Evolutionary conservation across 768 basidiomycete species (phyloP).

Genomic region (Boletus sp.): DNA sequence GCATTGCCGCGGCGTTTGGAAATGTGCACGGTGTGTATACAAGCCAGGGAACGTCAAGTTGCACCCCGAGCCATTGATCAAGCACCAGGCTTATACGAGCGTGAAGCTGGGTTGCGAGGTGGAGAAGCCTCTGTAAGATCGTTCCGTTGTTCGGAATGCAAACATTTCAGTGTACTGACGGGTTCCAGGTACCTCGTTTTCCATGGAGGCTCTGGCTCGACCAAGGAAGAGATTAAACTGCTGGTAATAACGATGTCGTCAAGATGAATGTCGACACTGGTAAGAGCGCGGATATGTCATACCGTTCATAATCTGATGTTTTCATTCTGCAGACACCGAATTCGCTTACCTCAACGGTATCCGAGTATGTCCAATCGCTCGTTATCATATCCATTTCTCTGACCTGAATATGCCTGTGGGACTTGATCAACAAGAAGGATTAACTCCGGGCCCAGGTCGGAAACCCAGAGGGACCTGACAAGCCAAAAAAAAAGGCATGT

Average conservation of each 20-base stretch:
- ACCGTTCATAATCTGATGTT: slow-evolving; percentile 2
- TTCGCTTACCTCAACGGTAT: slow-evolving; percentile 89
- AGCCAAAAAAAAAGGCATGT: slow-evolving; percentile 96
- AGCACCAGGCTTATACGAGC: slow-evolving; percentile 81
- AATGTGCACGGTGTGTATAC: slow-evolving; percentile 99
- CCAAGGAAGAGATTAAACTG: slow-evolving; percentile 94
- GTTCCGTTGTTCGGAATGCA: background rate
- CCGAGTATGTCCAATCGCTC: slow-evolving; percentile 44
- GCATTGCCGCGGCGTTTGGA: slow-evolving; percentile 96
- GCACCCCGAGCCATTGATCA: slow-evolving; percentile 84
- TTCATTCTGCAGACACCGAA: slow-evolving; percentile 60
- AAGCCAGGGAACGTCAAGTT: slow-evolving; percentile 49
- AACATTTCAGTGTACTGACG: background rate
- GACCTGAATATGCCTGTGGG: slow-evolving; percentile 38
- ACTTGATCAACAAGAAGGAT: slow-evolving; percentile 81
- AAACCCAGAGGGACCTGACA: slow-evolving; percentile 94
- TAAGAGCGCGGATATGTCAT: slow-evolving; percentile 13
- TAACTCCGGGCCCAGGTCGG: slow-evolving; percentile 92
- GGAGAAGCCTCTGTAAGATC: slow-evolving; percentile 76
- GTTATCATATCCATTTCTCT: background rate
- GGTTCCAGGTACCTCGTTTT: slow-evolving; percentile 86
- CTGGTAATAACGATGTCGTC: slow-evolving; percentile 88
- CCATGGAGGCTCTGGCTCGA: slow-evolving; percentile 98
- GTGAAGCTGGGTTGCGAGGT: slow-evolving; percentile 27
- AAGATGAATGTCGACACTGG: slow-evolving; percentile 99